Base-by-base conservation (phyloP, 1,284 basidiomycete species). In the Gastroboletus turbinatus region DNA sequence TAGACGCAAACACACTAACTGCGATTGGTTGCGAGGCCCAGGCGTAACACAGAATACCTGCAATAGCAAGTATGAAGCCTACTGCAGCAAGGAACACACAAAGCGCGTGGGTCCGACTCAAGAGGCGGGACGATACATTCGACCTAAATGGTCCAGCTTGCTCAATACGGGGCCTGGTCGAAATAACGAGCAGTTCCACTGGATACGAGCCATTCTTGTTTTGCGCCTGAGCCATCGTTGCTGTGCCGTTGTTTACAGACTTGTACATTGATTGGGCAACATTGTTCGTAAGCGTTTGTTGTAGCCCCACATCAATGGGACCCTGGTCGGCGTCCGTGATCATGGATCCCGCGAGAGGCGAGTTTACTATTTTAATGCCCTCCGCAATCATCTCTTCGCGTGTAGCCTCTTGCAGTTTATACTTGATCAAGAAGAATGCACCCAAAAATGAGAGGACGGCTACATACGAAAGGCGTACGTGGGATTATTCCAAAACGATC, bases 401-500 rank as follows among this genome's bases (percentile, higher is more conserved):
- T 30, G 73, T 79, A 9, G 82, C 83, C 62, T 81, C 76, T 57
- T 76, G 73, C 30, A 85, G 69, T 57, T 80, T 82, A 67, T 80
- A 84, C 25, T 77, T 73, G 53, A 84, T 76, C 46, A 85, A 74
- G 57, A 82, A 76, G 70, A 84, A 85, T 19, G 82, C 79, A 1
- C 75, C 82, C 46, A 82, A 68, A 65, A 85, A 85, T 9, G 83
- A 82, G 33, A 83, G 71, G 45, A 84, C 78, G 11, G 83, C 84
- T 78, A 52, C 3, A 42, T n/a, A 55, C 2, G 13, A 52, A 23
- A 8, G 5, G 36, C 14, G 19, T 43, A 33, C 8, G 39, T 50
- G 30, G 46, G 40, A 17, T 40, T 16, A 23, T 39, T 21, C 17
- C 5, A n/a, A 43, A 47, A 25, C 30, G 6, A 19, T 23, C 16